Conservation (phyloP, 176 grass and related monocot species). For the Musa acuminata region DNA sequence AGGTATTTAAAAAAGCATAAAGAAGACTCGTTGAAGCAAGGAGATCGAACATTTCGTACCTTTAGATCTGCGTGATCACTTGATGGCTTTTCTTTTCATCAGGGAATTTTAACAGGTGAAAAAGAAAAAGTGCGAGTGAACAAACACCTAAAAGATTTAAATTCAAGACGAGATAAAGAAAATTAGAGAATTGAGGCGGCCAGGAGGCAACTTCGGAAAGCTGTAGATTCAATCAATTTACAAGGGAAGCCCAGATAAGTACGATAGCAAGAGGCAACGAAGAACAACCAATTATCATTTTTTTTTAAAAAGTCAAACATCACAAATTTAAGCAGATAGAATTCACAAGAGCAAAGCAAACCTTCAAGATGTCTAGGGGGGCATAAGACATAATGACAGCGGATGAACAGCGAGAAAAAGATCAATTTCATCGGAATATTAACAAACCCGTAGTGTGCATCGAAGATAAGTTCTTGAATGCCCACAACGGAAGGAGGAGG, state of each 20-base stretch:
- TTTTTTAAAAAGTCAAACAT: too few relatives aligned
- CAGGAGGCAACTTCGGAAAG: too few relatives aligned
- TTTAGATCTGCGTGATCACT: background rate
- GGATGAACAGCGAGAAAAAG: background rate
- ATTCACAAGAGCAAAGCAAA: too few relatives aligned
- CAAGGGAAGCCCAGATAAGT: too few relatives aligned
- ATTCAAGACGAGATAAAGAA: background rate
- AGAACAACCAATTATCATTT: too few relatives aligned
- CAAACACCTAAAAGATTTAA: too few relatives aligned
- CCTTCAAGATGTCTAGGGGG: background rate
- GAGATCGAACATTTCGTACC: background rate
- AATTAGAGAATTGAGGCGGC: background rate
- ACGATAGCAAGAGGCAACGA: too few relatives aligned
- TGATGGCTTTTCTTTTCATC: background rate
- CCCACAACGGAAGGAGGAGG: background rate
- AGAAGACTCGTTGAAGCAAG: too few relatives aligned
- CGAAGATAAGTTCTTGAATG: too few relatives aligned
- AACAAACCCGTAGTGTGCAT: background rate
- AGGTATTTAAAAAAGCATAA: too few relatives aligned
- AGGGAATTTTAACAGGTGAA: background rate
- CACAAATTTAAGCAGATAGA: too few relatives aligned
- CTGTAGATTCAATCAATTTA: too few relatives aligned
- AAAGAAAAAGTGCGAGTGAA: background rate
- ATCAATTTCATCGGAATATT: background rate
- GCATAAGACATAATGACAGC: background rate